Conservation (phyloP, 371 early-diverging fungal genomes). For the Syncephalastrum contaminatum region DNA sequence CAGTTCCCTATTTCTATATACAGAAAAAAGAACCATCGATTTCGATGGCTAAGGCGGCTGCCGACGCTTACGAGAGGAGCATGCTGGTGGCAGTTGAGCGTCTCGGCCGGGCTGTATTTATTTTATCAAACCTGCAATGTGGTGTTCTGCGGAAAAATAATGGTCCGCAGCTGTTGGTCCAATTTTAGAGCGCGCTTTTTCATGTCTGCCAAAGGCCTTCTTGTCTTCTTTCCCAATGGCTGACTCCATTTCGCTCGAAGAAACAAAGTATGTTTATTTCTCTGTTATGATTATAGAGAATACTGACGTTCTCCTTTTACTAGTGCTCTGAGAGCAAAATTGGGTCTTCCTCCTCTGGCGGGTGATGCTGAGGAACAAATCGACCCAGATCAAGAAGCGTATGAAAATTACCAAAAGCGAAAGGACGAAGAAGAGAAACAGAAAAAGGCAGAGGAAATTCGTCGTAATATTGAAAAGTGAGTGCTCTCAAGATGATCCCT, state of each 20-base stretch:
- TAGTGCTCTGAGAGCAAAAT: conserved; percentile 63
- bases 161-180: too few species aligned
- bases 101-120: too few species aligned
- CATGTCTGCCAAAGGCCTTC: too few species aligned
- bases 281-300: neutral
- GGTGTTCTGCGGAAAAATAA: too few species aligned
- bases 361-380: conserved; percentile 38
- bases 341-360: conserved; percentile 72
- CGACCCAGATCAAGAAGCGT: conserved; percentile 56
- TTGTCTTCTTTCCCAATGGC: conserved; percentile 22
- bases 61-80: too few species aligned
- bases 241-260: conserved; percentile 56
- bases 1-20: too few species aligned
- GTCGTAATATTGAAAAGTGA: conserved; percentile 58
- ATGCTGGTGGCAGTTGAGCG: too few species aligned
- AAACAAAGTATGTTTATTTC: conserved; percentile 57
- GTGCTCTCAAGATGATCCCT: conserved; percentile 5
- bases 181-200: too few species aligned
- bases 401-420: conserved; percentile 61
- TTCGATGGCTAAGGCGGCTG: too few species aligned
- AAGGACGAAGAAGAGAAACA: conserved; percentile 52
- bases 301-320: conserved; percentile 1
- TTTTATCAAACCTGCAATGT: too few species aligned
- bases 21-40: too few species aligned
- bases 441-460: conserved; percentile 47